Conservation (phyloP, 73 alveolate species). For the Symbiodinium natans region DNA sequence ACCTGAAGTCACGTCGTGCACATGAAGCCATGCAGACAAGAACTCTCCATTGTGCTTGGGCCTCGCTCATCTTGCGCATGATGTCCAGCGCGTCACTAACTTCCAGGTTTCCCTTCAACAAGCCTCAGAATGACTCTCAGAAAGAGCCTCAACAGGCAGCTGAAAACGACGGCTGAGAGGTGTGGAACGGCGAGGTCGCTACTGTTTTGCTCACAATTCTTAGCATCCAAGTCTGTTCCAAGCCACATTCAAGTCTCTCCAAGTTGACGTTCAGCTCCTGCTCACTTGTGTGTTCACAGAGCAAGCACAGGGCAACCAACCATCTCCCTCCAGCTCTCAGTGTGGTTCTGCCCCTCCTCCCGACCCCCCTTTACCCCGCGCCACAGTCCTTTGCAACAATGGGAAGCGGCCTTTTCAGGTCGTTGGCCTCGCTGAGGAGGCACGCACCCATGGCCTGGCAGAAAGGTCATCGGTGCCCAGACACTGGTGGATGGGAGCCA, state of each 20-base stretch:
- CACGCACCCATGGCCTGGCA: conserved; percentile 80
- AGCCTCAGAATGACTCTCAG: background rate
- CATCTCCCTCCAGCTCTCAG: background rate
- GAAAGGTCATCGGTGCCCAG: too few relatives aligned
- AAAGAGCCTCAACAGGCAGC: background rate
- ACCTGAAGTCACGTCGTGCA: conserved; percentile 6
- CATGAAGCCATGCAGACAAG: too few relatives aligned
- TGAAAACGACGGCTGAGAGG: too few relatives aligned
- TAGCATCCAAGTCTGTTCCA: background rate
- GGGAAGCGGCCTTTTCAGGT: conserved; percentile 90
- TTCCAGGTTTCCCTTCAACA: conserved; percentile 65
- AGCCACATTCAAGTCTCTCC: conserved; percentile 53
- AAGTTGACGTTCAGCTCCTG: conserved; percentile 91
- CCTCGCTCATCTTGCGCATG: conserved; percentile 93
- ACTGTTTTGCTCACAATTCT: background rate
- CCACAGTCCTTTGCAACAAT: conserved; percentile 87
- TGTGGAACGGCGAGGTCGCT: too few relatives aligned
- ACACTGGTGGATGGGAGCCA: too few relatives aligned
- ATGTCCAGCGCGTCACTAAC: conserved; percentile 82
- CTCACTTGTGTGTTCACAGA: too few relatives aligned
- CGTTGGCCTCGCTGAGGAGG: conserved; percentile 86
- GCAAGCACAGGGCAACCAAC: background rate
- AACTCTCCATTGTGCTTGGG: too few relatives aligned
- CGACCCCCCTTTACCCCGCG: too few relatives aligned
- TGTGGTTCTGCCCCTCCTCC: background rate